A percentile compares a stretch with the other conserved stretches of the same genome.
phyloP scores from a whole-genome alignment of 2,329 filamentous ascomycete genomes.

The Pseudogymnoascus sp. region DNA sequence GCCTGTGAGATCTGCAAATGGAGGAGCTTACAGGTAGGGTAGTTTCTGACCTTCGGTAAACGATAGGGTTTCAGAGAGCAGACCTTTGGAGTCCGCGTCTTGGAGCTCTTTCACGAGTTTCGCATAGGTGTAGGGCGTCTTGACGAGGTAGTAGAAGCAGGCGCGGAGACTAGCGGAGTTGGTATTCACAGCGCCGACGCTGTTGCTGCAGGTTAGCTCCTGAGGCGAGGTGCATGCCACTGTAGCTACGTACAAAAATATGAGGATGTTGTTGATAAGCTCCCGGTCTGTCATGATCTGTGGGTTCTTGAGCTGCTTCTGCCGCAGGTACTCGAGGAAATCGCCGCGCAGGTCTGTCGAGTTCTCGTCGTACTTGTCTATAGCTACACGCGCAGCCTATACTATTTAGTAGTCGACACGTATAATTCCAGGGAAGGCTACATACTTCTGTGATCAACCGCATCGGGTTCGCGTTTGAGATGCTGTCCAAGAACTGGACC shows the following conservation, averaged over 20 bases:
- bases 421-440: background rate
- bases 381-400: background rate
- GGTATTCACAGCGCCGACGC: conserved; percentile 22
- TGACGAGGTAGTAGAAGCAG: conserved; percentile 17
- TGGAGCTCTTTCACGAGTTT: conserved; percentile 35
- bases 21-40: conserved; percentile 33
- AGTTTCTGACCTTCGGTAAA: conserved; percentile 28
- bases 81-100: conserved; percentile 11
- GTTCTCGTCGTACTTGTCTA: background rate
- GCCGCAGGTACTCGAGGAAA: background rate
- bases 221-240: background rate
- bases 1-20: background rate
- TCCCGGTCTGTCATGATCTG: conserved; percentile 24
- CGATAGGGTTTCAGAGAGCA: conserved; percentile 16
- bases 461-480: background rate
- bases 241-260: background rate
- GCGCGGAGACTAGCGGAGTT: conserved; percentile 29
- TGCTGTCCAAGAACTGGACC: background rate
- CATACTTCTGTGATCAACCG: background rate
- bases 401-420: background rate
- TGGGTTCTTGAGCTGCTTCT: conserved; percentile 14
- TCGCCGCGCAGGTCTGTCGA: background rate
- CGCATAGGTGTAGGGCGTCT: conserved; percentile 23
- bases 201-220: background rate
- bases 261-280: conserved; percentile 20